These are phyloP conservation scores for Phialophora expanda DNA, from an alignment of 2,329 filamentous ascomycete genomes.

Conservation along the genomic window DNA sequence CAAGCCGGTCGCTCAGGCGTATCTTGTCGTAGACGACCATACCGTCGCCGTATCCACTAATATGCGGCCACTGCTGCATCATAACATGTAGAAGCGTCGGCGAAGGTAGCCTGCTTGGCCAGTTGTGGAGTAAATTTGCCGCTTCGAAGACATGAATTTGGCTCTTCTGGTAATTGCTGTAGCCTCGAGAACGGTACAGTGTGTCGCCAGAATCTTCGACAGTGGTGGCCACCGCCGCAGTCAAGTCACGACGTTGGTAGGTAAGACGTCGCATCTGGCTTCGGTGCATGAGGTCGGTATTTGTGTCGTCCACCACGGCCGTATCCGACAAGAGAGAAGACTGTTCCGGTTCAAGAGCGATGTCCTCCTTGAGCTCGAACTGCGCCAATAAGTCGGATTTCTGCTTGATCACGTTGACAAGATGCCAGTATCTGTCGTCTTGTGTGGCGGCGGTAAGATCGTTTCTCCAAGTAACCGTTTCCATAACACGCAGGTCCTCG, in stretches of 20 bases:
- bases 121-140: conserved; percentile 14
- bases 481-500: conserved; percentile 49
- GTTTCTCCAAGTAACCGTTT: conserved; percentile 53
- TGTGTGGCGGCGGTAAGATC: conserved; percentile 53
- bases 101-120: conserved; percentile 19
- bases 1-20: conserved; percentile 19
- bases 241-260: conserved; percentile 17
- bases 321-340: not conserved
- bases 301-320: not conserved
- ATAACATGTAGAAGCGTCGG: conserved; percentile 8
- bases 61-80: conserved; percentile 19
- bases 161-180: conserved; percentile 6
- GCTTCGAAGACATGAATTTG: conserved; percentile 23
- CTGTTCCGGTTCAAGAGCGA: conserved; percentile 17
- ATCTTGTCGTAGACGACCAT: conserved; percentile 8
- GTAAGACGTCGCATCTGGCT: conserved; percentile 2
- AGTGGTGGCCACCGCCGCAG: conserved; percentile 3
- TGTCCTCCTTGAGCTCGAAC: conserved; percentile 46
- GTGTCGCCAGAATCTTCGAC: conserved; percentile 29
- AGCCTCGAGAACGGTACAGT: conserved; percentile 13
- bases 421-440: conserved; percentile 41
- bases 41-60: conserved; percentile 31
- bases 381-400: conserved; percentile 47
- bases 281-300: conserved; percentile 9
- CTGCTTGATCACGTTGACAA: conserved; percentile 36